Base-by-base conservation (phyloP, 352 stramenopile species). In the Plasmopara halstedii region DNA sequence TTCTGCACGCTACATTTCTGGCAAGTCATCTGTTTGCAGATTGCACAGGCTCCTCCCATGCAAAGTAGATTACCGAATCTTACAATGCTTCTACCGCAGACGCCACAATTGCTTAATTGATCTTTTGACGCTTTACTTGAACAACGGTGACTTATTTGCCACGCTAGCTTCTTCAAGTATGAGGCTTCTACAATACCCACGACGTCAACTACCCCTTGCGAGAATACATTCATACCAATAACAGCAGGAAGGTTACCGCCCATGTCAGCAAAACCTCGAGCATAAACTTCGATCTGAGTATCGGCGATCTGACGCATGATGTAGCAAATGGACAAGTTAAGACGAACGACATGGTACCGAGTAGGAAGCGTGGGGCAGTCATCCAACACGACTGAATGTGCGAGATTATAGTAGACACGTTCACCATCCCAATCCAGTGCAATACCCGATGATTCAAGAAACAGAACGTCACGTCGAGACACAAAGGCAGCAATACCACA, bases 111-210 rank as follows among this genome's bases (percentile, higher is more conserved):
- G 6, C 56, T 64, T 0, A 44, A 37, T 0, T 44, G 48, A 3
- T 56, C 42, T 7, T 14, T 33, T 1, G 27, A 34, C 11, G 27
- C 49, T 34, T 52, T 40, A 33, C 56, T 66, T 10, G 21, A 20
- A 27, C 29, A 42, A 38, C 31, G 46, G 15, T 31, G 47, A 25
- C 34, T 41, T 47, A 73, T 62, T 26, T 59, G 42, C 60, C 60
- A 81, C 25, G 50, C 56, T 8, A 81, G 52, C 58, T 81, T 81
- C 57, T 73, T 73, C 13, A 77, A 45, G 19, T 78, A 75, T 27
- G 66, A 77, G 22, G 60, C 67, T 37, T 77, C 69, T 23, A 77
- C 67, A 31, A 73, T 63, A 18, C 58, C 58, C 36, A 67, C 63
- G 2, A 35, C 31, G n/a, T 35, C 31, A 0, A 58, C 58, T 1